phyloP scores from a whole-genome alignment of 441 rosid species.

The Pelargonium myrrhifolium region DNA sequence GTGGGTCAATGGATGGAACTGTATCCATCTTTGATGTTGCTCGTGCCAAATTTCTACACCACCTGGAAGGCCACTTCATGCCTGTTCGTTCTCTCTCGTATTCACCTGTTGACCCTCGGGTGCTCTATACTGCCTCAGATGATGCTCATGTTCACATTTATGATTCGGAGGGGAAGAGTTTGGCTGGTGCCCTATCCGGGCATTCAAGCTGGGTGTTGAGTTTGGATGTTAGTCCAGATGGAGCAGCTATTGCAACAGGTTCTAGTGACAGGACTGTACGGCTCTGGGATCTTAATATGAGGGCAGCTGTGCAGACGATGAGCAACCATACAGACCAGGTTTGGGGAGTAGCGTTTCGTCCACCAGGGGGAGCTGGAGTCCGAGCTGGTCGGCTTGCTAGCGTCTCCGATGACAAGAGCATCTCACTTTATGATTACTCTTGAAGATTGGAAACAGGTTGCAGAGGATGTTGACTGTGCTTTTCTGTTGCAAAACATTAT shows the following conservation, averaged over 20 bases:
- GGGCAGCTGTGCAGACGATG: constrained; percentile 85
- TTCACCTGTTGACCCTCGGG: constrained; percentile 64
- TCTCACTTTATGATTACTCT: constrained; percentile 79
- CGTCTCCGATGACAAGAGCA: constrained; percentile 91
- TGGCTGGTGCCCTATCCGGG: constrained; percentile 75
- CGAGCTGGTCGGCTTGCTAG: constrained; percentile 70
- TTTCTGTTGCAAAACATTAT: not conserved
- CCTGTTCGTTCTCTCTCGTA: constrained; percentile 84
- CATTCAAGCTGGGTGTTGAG: constrained; percentile 89
- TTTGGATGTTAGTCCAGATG: constrained; percentile 86
- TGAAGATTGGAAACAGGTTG: constrained; percentile 21
- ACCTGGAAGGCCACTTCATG: constrained; percentile 86
- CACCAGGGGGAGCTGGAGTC: constrained; percentile 41
- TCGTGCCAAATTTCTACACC: constrained; percentile 74
- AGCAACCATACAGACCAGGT: constrained; percentile 81
- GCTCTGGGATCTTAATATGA: constrained; percentile 88
- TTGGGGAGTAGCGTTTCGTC: constrained; percentile 77
- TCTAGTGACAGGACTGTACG: constrained; percentile 82
- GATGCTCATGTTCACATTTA: constrained; percentile 86
- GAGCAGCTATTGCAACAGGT: constrained; percentile 74
- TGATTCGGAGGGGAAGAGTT: constrained; percentile 75
- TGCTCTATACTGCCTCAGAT: constrained; percentile 79
- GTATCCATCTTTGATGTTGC: constrained; percentile 75
- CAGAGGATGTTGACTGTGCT: too few species aligned
- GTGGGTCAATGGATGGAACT: constrained; percentile 97